phyloP scores from a whole-genome alignment of 2,329 filamentous ascomycete species.

The Elsinoe necatrix region DNA sequence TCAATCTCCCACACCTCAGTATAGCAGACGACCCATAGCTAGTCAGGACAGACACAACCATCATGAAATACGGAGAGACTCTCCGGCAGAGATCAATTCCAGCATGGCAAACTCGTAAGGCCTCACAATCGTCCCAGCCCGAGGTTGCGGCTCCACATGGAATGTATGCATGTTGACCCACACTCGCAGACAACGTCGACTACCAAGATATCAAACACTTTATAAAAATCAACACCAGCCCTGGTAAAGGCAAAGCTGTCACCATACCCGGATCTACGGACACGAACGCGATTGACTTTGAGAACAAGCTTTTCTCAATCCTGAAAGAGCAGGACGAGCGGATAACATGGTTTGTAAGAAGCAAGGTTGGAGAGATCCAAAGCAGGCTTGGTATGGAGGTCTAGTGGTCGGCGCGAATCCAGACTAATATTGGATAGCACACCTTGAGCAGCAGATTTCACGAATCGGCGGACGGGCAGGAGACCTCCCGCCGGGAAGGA shows the following conservation, averaged over 20 bases:
- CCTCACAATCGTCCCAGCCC: neutral
- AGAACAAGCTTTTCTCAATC: conserved; percentile 62
- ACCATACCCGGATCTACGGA: conserved; percentile 61
- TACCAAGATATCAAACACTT: conserved; percentile 80
- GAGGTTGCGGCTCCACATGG: conserved; percentile 3
- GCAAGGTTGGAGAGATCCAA: conserved; percentile 70
- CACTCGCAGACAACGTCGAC: conserved; percentile 65
- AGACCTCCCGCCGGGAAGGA: conserved; percentile 23
- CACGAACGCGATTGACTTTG: conserved; percentile 54
- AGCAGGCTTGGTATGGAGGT: conserved; percentile 54
- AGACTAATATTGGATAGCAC: conserved; percentile 15
- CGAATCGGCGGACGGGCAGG: neutral
- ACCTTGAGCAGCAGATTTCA: conserved; percentile 14
- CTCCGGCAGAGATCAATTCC: conserved; percentile 69
- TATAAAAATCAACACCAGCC: conserved; percentile 72
- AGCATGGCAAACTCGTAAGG: conserved; percentile 67
- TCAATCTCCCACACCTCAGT: neutral
- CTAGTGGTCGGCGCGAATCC: neutral
- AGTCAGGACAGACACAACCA: neutral
- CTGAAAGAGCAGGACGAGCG: conserved; percentile 68
- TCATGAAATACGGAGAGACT: conserved; percentile 70
- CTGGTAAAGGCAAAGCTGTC: conserved; percentile 60
- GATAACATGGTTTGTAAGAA: conserved; percentile 67
- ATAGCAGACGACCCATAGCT: neutral
- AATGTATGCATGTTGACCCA: conserved; percentile 14